A percentile compares a stretch with the other conserved stretches of the same genome.
phyloP scores from a whole-genome alignment of 768 basidiomycete genomes.

The Cyathus striatus region DNA sequence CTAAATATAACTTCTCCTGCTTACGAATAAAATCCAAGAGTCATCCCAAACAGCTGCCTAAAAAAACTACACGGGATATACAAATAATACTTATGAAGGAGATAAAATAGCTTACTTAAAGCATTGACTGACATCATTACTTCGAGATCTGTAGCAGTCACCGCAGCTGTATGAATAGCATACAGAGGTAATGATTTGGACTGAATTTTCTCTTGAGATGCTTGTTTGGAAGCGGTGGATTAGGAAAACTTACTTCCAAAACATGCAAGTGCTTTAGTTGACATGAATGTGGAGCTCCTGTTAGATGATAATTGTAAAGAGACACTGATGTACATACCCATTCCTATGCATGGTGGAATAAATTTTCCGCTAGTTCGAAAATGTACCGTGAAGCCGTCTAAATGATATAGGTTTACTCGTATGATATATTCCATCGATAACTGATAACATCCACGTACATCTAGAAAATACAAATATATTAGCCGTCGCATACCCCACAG shows the following conservation, averaged over 20 bases:
- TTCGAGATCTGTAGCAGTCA: constrained; percentile 29
- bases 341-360: constrained; percentile 31
- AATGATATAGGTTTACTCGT: too few species aligned
- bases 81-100: background rate
- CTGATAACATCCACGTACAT: too few species aligned
- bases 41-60: constrained; percentile 30
- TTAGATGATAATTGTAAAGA: background rate
- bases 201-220: too few species aligned
- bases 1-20: constrained; percentile 1
- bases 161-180: constrained; percentile 35
- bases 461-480: too few species aligned
- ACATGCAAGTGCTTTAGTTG: constrained; percentile 26
- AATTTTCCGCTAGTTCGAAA: constrained; percentile 27
- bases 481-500: too few species aligned
- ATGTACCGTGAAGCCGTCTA: constrained; percentile 29
- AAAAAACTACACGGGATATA: constrained; percentile 19
- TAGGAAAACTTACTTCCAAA: constrained; percentile 23
- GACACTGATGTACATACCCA: constrained; percentile 29
- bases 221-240: too few species aligned
- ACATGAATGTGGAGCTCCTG: background rate
- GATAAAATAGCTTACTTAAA: constrained; percentile 22
- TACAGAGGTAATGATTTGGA: constrained; percentile 30
- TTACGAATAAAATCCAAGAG: constrained; percentile 33
- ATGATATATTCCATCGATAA: too few species aligned
- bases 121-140: constrained; percentile 33